Conservation (phyloP, 306 rosid genomes). For the Castanopsis chinensis region DNA sequence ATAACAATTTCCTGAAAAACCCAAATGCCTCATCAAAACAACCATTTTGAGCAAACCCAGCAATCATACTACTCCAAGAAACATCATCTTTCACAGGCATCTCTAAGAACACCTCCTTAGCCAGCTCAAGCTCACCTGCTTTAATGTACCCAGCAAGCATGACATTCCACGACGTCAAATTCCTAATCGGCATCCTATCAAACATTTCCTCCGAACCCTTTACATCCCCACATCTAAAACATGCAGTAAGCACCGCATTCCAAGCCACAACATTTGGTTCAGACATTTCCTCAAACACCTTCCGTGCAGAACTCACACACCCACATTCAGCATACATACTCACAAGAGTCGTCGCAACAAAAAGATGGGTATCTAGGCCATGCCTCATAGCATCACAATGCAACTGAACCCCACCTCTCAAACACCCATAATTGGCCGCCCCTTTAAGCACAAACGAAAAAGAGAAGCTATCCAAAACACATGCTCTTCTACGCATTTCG, state of each 20-base stretch:
- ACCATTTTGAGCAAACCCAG: conserved; percentile 69
- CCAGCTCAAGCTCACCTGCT: conserved; percentile 68
- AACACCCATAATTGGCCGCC: conserved; percentile 43
- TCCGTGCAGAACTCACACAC: conserved; percentile 28
- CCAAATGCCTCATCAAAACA: conserved; percentile 66
- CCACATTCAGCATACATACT: conserved; percentile 74
- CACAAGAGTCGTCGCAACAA: conserved; percentile 69
- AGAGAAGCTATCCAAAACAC: conserved; percentile 62
- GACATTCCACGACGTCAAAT: conserved; percentile 78
- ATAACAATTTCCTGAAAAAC: conserved; percentile 59
- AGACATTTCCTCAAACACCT: conserved; percentile 72
- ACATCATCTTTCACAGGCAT: conserved; percentile 68
- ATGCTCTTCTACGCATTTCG: conserved; percentile 36
- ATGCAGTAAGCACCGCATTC: conserved; percentile 68
- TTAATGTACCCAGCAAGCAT: conserved; percentile 71
- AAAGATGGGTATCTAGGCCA: conserved; percentile 55
- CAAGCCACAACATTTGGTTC: conserved; percentile 78
- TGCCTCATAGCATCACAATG: conserved; percentile 50
- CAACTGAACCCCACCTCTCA: conserved; percentile 52
- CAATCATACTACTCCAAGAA: conserved; percentile 90
- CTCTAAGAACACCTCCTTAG: conserved; percentile 47
- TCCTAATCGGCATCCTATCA: conserved; percentile 51
- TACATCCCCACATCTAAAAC: conserved; percentile 62
- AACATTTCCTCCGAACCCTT: conserved; percentile 42
- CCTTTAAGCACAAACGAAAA: conserved; percentile 74